phyloP scores from a whole-genome alignment of 2,329 filamentous ascomycete species.

The Phaeosphaeria sp. region DNA sequence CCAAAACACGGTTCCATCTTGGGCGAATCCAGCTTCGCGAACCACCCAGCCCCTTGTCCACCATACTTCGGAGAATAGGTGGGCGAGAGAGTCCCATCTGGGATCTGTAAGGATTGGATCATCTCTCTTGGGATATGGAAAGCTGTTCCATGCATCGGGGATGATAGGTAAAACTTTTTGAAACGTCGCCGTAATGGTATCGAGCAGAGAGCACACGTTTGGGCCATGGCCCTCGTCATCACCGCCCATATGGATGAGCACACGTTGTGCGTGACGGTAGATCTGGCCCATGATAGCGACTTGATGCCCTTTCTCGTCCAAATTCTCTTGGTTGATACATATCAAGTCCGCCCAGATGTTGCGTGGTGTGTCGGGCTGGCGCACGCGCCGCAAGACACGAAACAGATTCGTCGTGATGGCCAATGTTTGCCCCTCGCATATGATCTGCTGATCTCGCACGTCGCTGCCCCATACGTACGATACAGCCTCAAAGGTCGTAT shows the following conservation, averaged over 20 bases:
- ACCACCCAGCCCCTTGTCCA: constrained; percentile 19
- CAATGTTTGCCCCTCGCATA: constrained; percentile 8
- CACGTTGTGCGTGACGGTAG: constrained; percentile 12
- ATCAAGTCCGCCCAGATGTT: constrained; percentile 23
- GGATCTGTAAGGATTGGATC: constrained; percentile 6
- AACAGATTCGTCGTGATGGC: constrained; percentile 12
- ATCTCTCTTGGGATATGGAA: neutral
- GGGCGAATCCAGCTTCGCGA: constrained; percentile 13
- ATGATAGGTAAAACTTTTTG: neutral
- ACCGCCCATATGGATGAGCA: constrained; percentile 14
- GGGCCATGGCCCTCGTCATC: constrained; percentile 7
- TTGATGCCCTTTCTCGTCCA: constrained; percentile 19
- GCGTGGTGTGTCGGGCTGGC: constrained; percentile 4
- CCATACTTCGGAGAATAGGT: constrained; percentile 5
- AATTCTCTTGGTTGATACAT: constrained; percentile 20
- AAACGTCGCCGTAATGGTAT: constrained; percentile 9
- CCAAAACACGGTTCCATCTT: constrained; percentile 8
- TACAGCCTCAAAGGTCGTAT: constrained; percentile 17
- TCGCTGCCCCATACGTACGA: constrained; percentile 20
- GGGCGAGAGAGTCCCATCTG: constrained; percentile 8
- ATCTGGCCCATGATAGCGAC: constrained; percentile 19
- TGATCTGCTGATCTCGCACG: constrained; percentile 6
- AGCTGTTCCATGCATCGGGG: constrained; percentile 3
- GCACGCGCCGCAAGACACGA: constrained; percentile 10
- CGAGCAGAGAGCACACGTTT: constrained; percentile 6